These are phyloP conservation scores for Talaromyces piceae DNA, from an alignment of 2,329 filamentous ascomycete genomes.

Conservation along the genomic window DNA sequence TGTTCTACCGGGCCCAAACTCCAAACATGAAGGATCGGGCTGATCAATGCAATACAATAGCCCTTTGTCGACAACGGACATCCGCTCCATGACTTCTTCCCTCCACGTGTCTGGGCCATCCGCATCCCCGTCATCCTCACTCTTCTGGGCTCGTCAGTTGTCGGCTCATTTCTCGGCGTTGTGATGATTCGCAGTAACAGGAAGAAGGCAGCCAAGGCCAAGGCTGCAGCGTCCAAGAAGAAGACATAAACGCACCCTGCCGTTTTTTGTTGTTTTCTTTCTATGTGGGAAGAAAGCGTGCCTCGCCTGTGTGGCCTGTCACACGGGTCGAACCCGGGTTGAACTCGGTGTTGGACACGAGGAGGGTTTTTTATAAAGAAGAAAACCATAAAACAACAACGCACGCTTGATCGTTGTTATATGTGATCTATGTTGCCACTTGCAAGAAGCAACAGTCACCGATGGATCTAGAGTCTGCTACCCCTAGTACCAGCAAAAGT, in stretches of 20 bases:
- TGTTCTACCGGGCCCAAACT: background rate
- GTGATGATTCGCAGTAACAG: constrained; percentile 99
- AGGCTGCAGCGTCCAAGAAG: constrained; percentile 80
- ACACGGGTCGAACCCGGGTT: background rate
- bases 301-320: background rate
- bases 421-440: too few species aligned
- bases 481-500: too few species aligned
- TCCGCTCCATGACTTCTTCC: constrained; percentile 89
- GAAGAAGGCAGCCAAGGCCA: constrained; percentile 93
- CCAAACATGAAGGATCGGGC: background rate
- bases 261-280: too few species aligned
- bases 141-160: constrained; percentile 82
- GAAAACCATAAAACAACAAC: too few species aligned
- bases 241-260: constrained; percentile 8
- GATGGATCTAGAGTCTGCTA: too few species aligned
- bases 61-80: constrained; percentile 96
- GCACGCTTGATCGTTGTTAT: too few species aligned
- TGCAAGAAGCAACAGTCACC: too few species aligned
- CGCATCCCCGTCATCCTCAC: constrained; percentile 96
- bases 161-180: constrained; percentile 89
- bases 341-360: too few species aligned
- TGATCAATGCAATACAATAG: constrained; percentile 40
- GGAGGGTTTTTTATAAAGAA: too few species aligned
- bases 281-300: too few species aligned
- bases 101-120: constrained; percentile 95